Evolutionary conservation across 495 filamentous ascomycete genomes (phyloP).

Genomic region (Wilcoxina mikolae): DNA sequence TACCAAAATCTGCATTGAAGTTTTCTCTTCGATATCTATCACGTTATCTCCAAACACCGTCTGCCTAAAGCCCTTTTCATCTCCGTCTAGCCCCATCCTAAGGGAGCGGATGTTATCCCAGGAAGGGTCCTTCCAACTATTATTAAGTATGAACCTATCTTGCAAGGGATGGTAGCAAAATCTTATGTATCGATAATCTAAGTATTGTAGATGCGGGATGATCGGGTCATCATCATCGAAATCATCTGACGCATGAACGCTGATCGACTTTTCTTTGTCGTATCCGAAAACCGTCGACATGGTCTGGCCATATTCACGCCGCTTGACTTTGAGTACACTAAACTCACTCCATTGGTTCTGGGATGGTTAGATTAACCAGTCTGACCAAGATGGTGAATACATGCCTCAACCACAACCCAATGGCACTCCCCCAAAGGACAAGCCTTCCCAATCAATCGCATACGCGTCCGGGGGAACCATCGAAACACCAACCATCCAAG

Average conservation of each 20-base stretch:
- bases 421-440: constrained; percentile 54
- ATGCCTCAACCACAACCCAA: constrained; percentile 81
- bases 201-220: constrained; percentile 49
- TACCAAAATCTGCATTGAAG: constrained; percentile 61
- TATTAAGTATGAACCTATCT: constrained; percentile 74
- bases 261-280: constrained; percentile 28
- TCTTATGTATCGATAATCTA: constrained; percentile 87
- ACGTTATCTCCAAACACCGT: constrained; percentile 75
- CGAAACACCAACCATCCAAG: constrained; percentile 68
- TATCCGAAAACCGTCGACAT: constrained; percentile 77
- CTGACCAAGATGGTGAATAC: constrained; percentile 2
- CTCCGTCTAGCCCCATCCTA: constrained; percentile 72
- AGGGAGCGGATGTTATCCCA: constrained; percentile 69
- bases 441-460: constrained; percentile 55
- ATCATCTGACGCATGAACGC: constrained; percentile 32
- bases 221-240: constrained; percentile 82
- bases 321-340: constrained; percentile 49
- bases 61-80: constrained; percentile 71
- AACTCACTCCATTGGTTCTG: constrained; percentile 90
- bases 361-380: no score
- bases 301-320: constrained; percentile 56
- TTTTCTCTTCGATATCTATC: constrained; percentile 85
- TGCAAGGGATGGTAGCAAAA: constrained; percentile 80
- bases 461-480: constrained; percentile 80
- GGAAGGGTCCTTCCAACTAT: constrained; percentile 79